Evolutionary conservation across 1,284 basidiomycete species (phyloP), one percentile per base, ranked within the genome.

Genomic region (Heimioporus punctisporus): DNA sequence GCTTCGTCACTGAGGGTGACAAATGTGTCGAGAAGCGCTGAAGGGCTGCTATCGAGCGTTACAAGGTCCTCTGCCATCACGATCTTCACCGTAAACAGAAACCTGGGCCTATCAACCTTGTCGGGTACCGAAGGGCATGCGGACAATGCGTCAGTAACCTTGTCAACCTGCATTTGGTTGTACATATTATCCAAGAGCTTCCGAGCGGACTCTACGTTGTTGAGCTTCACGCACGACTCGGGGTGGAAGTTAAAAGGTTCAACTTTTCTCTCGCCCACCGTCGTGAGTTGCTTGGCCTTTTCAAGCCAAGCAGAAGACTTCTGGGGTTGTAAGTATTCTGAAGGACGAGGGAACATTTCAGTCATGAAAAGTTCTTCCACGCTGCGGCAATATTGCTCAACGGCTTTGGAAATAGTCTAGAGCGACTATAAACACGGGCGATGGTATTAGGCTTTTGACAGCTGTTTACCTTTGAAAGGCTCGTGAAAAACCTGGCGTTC

Each of bases 301-400:
- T 97, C 95, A 27, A 98, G 81, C 95, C 96, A 98, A 0, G 95
- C 95, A 9, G 91, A 93, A 4, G 93, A 92, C 69, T 94, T 92
- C 71, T 86, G 89, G 17, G 88, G 87, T 63, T 90, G 89, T 21
- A 90, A 64, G 63, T 85, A 88, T 27, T 92, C 90, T 15, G 79
- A 74, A 2, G 88, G 86, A 5, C 92, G 84, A 4, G 95, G 93
- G 70, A 92, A 94, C 95, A 98, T 97, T 70, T 98, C 97, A 12
- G 84, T 76, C 76, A 96, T 88, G 74, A 98, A 99, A 40, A 95
- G 81, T 40, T 89, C 85, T 71, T 98, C 97, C 49, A 98, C 82
- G 48, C 81, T 86, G 11, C 85, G 81, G 66, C 95, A 97, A 70
- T 98, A 99, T 69, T 94, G 91, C 63, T 97, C 93, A 43, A 99